Evolutionary conservation across 2,329 filamentous ascomycete genomes (phyloP), one percentile per base, ranked within the genome.

Genomic region (Fusarium nematophilum): DNA sequence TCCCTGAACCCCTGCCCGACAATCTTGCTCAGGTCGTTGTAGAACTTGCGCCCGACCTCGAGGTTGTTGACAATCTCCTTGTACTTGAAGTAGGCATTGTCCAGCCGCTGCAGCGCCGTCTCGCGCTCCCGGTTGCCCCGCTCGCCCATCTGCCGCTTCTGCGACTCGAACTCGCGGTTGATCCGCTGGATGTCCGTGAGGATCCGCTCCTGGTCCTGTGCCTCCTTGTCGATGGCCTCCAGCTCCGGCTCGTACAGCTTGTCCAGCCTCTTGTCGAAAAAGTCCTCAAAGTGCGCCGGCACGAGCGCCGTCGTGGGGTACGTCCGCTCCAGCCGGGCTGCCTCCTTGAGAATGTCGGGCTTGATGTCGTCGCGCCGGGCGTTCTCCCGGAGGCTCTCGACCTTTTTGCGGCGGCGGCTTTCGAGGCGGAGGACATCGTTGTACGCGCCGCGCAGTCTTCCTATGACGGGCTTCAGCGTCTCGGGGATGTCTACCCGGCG

Each of bases 11-110:
- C 83, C 30, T 79, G 79, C 1, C 87, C 89, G 1, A 97, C 91
- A 59, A 98, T 93, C 75, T 90, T 91, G 39, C 90, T 91, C 5
- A 99, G 83, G 70, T 98, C 93, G 66, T 99, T 99, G 79, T 98
- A 99, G 73, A 99, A 99, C 73, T 95, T 97, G 47, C 94, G 83
- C 1, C 92, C 95, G 0, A 90, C 91, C 64, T 98, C 94, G 3
- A 97, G 83, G 71, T 98, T 97, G 63, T 86, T 91, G 53, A 97
- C 87, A 52, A 98, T 92, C 73, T 99, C 94, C 77, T 97, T 97
- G 80, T 98, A 98, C 76, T 94, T 96, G 75, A 93, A 88, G 73
- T 96, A 98, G 1, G 92, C 94, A 62, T 91, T 93, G 74, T 98
- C 94, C 9, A 99, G 81, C 59, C 85, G 87, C 75, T 99, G 95